phyloP scores from a whole-genome alignment of 768 basidiomycete genomes.

The Mycena epipterygia region DNA sequence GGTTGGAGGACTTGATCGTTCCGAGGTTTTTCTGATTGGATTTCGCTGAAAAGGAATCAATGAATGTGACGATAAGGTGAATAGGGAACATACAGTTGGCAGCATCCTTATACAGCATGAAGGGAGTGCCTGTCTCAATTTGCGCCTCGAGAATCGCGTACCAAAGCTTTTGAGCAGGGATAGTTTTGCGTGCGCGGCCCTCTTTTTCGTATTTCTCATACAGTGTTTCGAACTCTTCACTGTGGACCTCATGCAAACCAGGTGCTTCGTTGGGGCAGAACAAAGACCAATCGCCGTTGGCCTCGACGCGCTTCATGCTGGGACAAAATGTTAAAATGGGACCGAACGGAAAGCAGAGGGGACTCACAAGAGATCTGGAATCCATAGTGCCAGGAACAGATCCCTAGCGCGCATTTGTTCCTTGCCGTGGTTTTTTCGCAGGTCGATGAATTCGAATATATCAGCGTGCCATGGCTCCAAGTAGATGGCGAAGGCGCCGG shows the following conservation, averaged over 20 bases:
- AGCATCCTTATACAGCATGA: conserved; percentile 99
- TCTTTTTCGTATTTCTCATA: conserved; percentile 92
- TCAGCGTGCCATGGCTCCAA: conserved; percentile 99
- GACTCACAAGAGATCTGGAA: conserved; percentile 94
- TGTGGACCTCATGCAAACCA: conserved; percentile 88
- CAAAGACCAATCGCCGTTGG: conserved; percentile 91
- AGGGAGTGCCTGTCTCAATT: conserved; percentile 97
- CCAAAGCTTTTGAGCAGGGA: conserved; percentile 98
- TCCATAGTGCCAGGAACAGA: conserved; percentile 99
- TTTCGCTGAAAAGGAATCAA: conserved; percentile 62
- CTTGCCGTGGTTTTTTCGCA: conserved; percentile 99
- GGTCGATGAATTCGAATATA: conserved; percentile 96
- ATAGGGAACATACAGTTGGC: conserved; percentile 78
- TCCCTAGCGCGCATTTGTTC: conserved; percentile 98
- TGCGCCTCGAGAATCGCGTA: conserved; percentile 97
- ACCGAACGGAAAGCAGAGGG: not conserved
- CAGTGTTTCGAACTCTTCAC: conserved; percentile 89
- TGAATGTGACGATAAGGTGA: not conserved
- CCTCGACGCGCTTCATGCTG: conserved; percentile 98
- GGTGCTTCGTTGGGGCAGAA: conserved; percentile 99
- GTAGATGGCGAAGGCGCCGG: conserved; percentile 99
- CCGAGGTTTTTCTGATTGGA: conserved; percentile 90
- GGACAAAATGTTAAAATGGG: not conserved
- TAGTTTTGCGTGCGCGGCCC: conserved; percentile 86
- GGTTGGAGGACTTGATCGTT: conserved; percentile 88